A percentile compares a stretch with the other conserved stretches of the same genome.
Conservation (phyloP, 2,329 filamentous ascomycete genomes). For the Phialophora verrucosa region DNA sequence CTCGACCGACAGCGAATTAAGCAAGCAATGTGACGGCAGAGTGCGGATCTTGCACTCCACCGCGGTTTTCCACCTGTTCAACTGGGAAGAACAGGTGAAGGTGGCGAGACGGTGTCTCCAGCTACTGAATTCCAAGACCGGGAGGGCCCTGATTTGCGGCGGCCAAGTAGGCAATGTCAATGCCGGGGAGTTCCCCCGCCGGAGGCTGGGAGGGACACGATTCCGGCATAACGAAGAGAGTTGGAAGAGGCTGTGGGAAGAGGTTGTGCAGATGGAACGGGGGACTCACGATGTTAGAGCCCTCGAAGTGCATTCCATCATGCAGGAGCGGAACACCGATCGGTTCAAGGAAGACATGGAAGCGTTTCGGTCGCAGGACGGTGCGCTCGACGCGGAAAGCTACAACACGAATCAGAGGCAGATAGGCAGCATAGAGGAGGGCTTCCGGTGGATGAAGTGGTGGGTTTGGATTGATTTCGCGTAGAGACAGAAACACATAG, state of each 20-base stretch:
- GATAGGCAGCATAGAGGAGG: conserved; percentile 23
- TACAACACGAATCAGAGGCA: conserved; percentile 15
- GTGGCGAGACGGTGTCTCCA: conserved; percentile 37
- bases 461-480: conserved; percentile 38
- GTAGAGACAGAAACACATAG: background rate
- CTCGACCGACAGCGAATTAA: conserved; percentile 30
- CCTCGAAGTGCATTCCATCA: conserved; percentile 28
- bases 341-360: background rate
- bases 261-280: conserved; percentile 51
- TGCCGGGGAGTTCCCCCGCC: conserved; percentile 31
- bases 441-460: conserved; percentile 37
- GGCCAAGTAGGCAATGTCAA: conserved; percentile 38
- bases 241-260: conserved; percentile 62
- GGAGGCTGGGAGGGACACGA: conserved; percentile 26
- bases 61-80: conserved; percentile 52
- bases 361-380: background rate
- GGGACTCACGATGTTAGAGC: conserved; percentile 35
- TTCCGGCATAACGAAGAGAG: conserved; percentile 50
- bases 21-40: conserved; percentile 39
- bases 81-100: conserved; percentile 44
- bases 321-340: conserved; percentile 4
- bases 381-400: background rate
- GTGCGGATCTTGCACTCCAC: conserved; percentile 46
- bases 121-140: conserved; percentile 25
- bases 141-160: conserved; percentile 38